phyloP scores from a whole-genome alignment of 768 basidiomycete genomes.

The Pulveroboletus sp. region DNA sequence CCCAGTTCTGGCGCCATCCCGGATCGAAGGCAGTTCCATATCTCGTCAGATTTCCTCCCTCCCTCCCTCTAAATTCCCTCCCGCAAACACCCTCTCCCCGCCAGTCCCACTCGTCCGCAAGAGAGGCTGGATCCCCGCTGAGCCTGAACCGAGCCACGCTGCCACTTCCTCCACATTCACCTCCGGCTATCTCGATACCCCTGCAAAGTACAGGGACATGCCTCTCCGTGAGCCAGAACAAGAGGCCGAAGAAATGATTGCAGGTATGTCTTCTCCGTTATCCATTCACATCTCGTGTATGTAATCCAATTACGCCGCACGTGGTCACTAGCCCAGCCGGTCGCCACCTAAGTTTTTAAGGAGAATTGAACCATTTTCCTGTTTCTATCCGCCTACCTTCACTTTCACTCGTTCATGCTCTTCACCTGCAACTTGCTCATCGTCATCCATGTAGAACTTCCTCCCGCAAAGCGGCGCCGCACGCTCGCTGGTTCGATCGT shows the following conservation, averaged over 20 bases:
- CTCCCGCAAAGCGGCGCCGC: conserved; percentile 75
- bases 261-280: conserved; percentile 36
- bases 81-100: conserved; percentile 26
- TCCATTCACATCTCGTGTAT: conserved; percentile 13
- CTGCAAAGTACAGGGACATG: conserved; percentile 54
- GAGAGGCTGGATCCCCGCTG: conserved; percentile 71
- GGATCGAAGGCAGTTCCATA: conserved; percentile 24
- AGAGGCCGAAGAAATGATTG: conserved; percentile 46
- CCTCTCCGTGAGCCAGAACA: conserved; percentile 28
- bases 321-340: conserved; percentile 12
- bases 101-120: conserved; percentile 49
- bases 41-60: conserved; percentile 19
- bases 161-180: conserved; percentile 52
- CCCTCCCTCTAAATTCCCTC: conserved; percentile 16
- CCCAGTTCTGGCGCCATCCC: conserved; percentile 18
- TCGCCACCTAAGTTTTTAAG: conserved; percentile 11
- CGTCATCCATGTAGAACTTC: conserved; percentile 63
- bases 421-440: conserved; percentile 40
- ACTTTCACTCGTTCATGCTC: conserved; percentile 26
- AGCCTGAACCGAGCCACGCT: conserved; percentile 53
- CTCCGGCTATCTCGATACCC: conserved; percentile 67
- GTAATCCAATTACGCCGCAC: conserved; percentile 11
- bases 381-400: conserved; percentile 7
- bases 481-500: conserved; percentile 81
- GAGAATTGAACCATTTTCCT: conserved; percentile 15